Conservation (phyloP, 768 basidiomycete genomes). For the Trametes elegans region DNA sequence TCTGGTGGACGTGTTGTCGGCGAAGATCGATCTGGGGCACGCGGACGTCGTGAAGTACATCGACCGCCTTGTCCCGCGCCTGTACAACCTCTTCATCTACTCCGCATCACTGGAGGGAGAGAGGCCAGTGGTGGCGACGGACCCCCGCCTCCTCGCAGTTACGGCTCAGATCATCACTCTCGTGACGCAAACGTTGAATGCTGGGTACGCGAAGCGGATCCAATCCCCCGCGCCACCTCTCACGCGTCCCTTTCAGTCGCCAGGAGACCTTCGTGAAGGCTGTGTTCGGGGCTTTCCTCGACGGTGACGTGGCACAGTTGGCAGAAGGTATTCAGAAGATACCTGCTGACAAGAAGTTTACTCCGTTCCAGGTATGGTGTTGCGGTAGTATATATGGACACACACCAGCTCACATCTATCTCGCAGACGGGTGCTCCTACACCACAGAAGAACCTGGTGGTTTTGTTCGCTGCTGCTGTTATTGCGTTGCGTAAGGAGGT, state of each 20-base stretch:
- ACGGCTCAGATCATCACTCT: slow-evolving; percentile 66
- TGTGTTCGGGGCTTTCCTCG: slow-evolving; percentile 54
- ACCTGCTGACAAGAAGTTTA: slow-evolving; percentile 37
- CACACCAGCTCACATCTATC: background rate
- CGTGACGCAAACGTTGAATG: slow-evolving; percentile 59
- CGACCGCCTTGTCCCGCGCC: slow-evolving; percentile 66
- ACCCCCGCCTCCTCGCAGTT: slow-evolving; percentile 55
- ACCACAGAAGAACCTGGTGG: slow-evolving; percentile 60
- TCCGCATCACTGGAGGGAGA: slow-evolving; percentile 33
- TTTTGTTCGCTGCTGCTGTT: slow-evolving; percentile 65
- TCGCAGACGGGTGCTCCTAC: slow-evolving; percentile 43
- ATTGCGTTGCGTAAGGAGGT: slow-evolving; percentile 70
- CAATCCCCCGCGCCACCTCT: background rate
- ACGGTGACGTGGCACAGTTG: slow-evolving; percentile 51
- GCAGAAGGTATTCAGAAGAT: slow-evolving; percentile 57
- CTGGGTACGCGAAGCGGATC: slow-evolving; percentile 52
- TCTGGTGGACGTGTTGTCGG: slow-evolving; percentile 56
- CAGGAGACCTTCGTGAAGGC: slow-evolving; percentile 57
- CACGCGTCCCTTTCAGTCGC: slow-evolving; percentile 41
- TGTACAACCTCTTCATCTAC: slow-evolving; percentile 65
- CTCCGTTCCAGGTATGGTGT: slow-evolving; percentile 59
- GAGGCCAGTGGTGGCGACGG: slow-evolving; percentile 33
- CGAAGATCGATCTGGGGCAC: slow-evolving; percentile 48
- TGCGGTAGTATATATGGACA: slow-evolving; percentile 7
- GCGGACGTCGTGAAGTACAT: slow-evolving; percentile 78